Conservation (phyloP, 768 basidiomycete genomes). For the Lentinula edodes region DNA sequence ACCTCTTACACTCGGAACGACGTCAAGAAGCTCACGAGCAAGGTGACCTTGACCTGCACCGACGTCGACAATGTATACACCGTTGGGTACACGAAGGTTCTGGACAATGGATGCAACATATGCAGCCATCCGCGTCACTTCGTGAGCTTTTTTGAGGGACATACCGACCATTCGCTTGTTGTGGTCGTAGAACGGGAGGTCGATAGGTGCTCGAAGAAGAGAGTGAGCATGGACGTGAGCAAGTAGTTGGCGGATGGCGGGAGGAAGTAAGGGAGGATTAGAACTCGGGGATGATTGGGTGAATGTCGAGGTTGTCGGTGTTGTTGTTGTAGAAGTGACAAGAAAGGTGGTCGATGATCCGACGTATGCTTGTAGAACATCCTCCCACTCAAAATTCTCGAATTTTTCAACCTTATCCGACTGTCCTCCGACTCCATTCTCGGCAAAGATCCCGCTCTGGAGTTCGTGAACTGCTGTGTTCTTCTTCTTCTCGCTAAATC, state of each 20-base stretch:
- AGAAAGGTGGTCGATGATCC: background rate
- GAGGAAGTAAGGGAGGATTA: background rate
- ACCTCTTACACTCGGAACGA: conserved; percentile 28
- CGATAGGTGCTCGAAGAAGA: background rate
- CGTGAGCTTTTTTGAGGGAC: conserved; percentile 75
- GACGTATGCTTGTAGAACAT: background rate
- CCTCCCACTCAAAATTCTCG: background rate
- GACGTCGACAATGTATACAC: conserved; percentile 55
- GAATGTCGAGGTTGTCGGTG: background rate
- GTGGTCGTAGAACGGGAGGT: background rate
- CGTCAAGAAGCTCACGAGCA: conserved; percentile 57
- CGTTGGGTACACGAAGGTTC: conserved; percentile 15
- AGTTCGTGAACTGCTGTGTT: too few relatives aligned
- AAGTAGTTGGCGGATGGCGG: background rate
- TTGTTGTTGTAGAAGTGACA: background rate
- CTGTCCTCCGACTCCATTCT: too few relatives aligned
- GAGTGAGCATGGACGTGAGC: conserved; percentile 9
- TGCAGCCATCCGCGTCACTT: conserved; percentile 58
- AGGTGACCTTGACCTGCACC: conserved; percentile 62
- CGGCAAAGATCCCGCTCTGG: too few relatives aligned
- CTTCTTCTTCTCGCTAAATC: too few relatives aligned
- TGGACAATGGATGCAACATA: conserved; percentile 39
- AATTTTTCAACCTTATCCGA: background rate
- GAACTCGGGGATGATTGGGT: background rate
- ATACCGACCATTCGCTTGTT: conserved; percentile 36